Evolutionary conservation across 257 asterid genomes (phyloP), one percentile per base, ranked within the genome.

Genomic region (Misopates orontium): DNA sequence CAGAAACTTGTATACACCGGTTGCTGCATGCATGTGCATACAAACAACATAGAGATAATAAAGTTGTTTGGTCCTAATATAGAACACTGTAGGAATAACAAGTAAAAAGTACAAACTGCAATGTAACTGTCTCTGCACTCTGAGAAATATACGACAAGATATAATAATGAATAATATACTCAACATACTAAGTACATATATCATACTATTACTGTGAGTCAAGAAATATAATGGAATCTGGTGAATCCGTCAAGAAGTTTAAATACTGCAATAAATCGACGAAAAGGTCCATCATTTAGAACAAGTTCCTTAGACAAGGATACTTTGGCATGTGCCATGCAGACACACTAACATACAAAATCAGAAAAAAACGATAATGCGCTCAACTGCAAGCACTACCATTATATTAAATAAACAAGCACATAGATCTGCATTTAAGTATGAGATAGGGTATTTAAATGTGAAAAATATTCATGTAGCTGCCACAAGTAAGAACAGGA

Each of bases 1-100:
- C 57, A 22, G 54, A 60, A 22, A 53, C 45, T 28, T n/a, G 41
- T 7, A 53, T 20, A 40, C 41, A 45, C 7, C 7, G 4, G 36
- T 28, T 3, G 36, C 36, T 28, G 36, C 67, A 58, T 49, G 67
- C 31, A 36, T 48, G 22, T 45, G n/a, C 49, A 45, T 15, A 21
- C 59, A 62, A 39, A 53, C 40, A 61, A 54, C 48, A 61, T 39
- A 5, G 40, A 44, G 44, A 45, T 28, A 31, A 32, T 51, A 47
- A 40, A 53, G 42, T 41, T 25, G 10, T 18, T 16, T 11, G 23
- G 47, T 24, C 25, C 41, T 59, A 22, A 21, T 23, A 54, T 5
- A 58, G 18, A 64, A 39, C 44, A 41, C 45, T 6, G 36, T 5
- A 65, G 59, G 21, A 32, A 44, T 18, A 45, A 40, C 9, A 41